Evolutionary conservation across 495 filamentous ascomycete genomes (phyloP), one percentile per base, ranked within the genome.

Genomic region (Margaritispora aquatica): DNA sequence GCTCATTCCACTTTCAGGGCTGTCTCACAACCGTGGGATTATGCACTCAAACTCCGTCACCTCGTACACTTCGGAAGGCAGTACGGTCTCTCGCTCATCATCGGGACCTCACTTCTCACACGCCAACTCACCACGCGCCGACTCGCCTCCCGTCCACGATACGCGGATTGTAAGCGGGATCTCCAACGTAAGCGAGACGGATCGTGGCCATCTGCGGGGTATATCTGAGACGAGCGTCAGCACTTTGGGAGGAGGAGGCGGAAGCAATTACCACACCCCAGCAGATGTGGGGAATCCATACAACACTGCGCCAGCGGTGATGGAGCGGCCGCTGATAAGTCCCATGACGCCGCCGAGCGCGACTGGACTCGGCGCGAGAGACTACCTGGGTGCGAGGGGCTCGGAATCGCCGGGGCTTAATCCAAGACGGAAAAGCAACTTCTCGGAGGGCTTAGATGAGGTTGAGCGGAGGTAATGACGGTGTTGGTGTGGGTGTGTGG

Each of bases 211-310:
- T 55, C 64, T 80, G n/a, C 66, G 77, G 0, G 73, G 76, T 22
- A 71, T 75, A 27, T 76, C 73, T 64, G 75, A 76, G 51, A 68
- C 69, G 2, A 77, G 71, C 23, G 72, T 78, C 21, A 71, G 64
- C 58, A 75, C 76, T 0, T 52, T 54, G 55, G 59, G 56, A 23
- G 52, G n/a, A n/a, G n/a, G n/a, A n/a, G n/a, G n/a, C n/a, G n/a
- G n/a, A n/a, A n/a, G n/a, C n/a, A n/a, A 9, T 11, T 47, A 57
- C 22, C 51, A 41, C 7, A 50, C 56, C 23, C 53, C 57, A 13
- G 1, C 26, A 11, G 54, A 58, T 46, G 9, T 26, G 3, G 31
- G 31, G 11, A 19, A 24, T 2, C 4, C n/a, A 23, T 20, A 10
- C 27, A 26, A 26, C 26, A n/a, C 51, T 2, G 36, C 49, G 26